Percentiles rank a stretch among this genome's conserved stretches.
Conservation (phyloP, 2,329 filamentous ascomycete species). For the Calcarisporium arbuscula region DNA sequence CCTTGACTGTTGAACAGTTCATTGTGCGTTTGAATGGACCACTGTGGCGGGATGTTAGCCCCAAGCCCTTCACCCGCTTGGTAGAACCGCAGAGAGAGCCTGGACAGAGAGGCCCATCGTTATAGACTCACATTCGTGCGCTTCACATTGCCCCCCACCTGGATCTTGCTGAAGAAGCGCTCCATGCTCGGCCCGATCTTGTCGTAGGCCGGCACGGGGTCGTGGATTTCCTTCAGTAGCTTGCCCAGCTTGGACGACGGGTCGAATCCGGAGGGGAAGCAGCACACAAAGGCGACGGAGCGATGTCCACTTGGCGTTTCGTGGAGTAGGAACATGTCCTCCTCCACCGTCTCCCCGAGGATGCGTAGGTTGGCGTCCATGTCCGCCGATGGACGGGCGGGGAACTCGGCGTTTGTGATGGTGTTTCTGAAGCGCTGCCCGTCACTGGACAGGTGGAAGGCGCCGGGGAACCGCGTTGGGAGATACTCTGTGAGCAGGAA, state of each 20-base stretch:
- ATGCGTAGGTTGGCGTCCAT: slow-evolving; percentile 28
- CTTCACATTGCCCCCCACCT: slow-evolving; percentile 42
- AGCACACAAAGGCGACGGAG: slow-evolving; percentile 43
- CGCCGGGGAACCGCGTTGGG: slow-evolving; percentile 39
- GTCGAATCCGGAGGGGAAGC: slow-evolving; percentile 47
- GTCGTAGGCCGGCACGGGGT: slow-evolving; percentile 46
- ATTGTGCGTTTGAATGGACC: slow-evolving; percentile 39
- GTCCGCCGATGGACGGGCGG: slow-evolving; percentile 22
- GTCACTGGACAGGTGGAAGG: slow-evolving; percentile 34
- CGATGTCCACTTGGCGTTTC: slow-evolving; percentile 35
- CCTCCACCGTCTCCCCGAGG: slow-evolving; percentile 46
- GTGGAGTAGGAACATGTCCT: slow-evolving; percentile 46
- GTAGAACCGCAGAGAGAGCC: background rate
- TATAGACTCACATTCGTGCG: slow-evolving; percentile 42
- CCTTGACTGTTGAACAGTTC: slow-evolving; percentile 32
- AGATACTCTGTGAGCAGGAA: slow-evolving; percentile 42
- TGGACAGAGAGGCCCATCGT: background rate
- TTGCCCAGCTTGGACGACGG: slow-evolving; percentile 43
- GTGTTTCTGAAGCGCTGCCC: slow-evolving; percentile 30
- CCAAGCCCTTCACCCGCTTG: background rate
- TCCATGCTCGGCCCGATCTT: slow-evolving; percentile 52
- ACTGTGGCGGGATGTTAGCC: slow-evolving; percentile 31
- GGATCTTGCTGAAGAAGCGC: slow-evolving; percentile 41
- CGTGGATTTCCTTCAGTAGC: slow-evolving; percentile 42
- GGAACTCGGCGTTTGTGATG: slow-evolving; percentile 26